Evolutionary conservation across 371 early-diverging fungal species (phyloP), one percentile per base, ranked within the genome.

Genomic region (Quaeritorhiza haematococci): DNA sequence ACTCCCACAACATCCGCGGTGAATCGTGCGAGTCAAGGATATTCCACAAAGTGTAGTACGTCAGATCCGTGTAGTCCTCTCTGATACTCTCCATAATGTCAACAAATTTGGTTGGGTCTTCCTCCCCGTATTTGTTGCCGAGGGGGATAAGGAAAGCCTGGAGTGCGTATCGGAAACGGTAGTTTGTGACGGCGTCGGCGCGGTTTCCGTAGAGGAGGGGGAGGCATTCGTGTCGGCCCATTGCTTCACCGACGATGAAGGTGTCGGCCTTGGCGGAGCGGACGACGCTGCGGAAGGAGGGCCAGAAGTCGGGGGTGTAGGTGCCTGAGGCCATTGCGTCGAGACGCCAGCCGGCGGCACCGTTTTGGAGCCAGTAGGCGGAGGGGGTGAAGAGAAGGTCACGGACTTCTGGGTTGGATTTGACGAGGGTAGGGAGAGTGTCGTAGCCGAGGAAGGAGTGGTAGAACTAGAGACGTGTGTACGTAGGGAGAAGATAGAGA

Each of bases 361-460:
- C 46, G 10, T 23, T 10, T 46, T 46, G 15, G 7, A 46, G 21
- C 46, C 46, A 46, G 7, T 10, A 17, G 17, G 10, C 23, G 10
- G 46, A 17, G 7, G 46, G 46, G 10, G 46, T 23, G 23, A 10
- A 46, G 46, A 21, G 8, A 24, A 46, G 46, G 21, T 46, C 46
- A 17, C 21, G 15, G 17, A 46, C 46, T 7, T 7, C 46, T 8
- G 46, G 46, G 46, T 21, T 23, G 46, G 46, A 46, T 21, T 46
- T 46, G 23, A 19, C 24, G 7, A 46, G 46, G 10, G 46, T 46
- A 8, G 46, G 10, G 7, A 46, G 46, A 8, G 46, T 46, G 24
- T 46, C 46, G 46, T 46, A 46, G 17, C 46, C 46, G 24, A 46
- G 23, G 46, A 46, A 46, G 17, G 10, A 10, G 46, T 46, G 21